Evolutionary conservation across 108 stramenopile genomes (phyloP), one percentile per base, ranked within the genome.

Genomic region (Skeletonema costatum): DNA sequence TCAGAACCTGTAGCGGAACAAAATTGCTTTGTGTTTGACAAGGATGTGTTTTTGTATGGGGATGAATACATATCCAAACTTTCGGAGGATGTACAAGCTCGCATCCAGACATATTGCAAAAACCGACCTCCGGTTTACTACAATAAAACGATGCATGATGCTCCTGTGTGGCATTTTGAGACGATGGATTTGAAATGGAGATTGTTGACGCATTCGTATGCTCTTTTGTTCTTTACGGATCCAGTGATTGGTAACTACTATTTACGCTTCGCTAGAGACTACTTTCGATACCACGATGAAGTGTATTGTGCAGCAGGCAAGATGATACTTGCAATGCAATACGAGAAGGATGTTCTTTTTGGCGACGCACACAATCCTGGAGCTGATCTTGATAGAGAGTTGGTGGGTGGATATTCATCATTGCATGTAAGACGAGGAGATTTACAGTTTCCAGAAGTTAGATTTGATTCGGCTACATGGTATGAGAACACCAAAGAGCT

Each of bases 241-340:
- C 79, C 70, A 35, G 51, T 65, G 14, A 60, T 85, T 48, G 84
- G 73, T 8, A 53, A 77, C 64, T 87, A 33, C 64, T 89, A 80
- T 64, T 90, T 75, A 38, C 79, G 97, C 33, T 93, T 96, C 64
- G 87, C 94, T 1, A 80, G 97, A 71, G 97, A 96, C 68, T 88
- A 71, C 65, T 78, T 97, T 66, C 87, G 90, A 67, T 95, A 95
- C 76, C 87, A 85, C 46, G 92, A 97, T 72, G 75, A 87, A 66
- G 92, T 95, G 29, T 91, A 88, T 58, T 97, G 96, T 73, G 90
- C 90, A 33, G 96, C 94, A n/a, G 96, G 92, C 4, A 89, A 91
- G 59, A 88, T 97, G 61, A 92, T 97, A 19, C 85, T 87, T 59
- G 92, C 90, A 3, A 60, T 97, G 48, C 92, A 92, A 36, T 74